phyloP scores from a whole-genome alignment of 371 early-diverging fungal genomes.

The Chytridium lagenaria region DNA sequence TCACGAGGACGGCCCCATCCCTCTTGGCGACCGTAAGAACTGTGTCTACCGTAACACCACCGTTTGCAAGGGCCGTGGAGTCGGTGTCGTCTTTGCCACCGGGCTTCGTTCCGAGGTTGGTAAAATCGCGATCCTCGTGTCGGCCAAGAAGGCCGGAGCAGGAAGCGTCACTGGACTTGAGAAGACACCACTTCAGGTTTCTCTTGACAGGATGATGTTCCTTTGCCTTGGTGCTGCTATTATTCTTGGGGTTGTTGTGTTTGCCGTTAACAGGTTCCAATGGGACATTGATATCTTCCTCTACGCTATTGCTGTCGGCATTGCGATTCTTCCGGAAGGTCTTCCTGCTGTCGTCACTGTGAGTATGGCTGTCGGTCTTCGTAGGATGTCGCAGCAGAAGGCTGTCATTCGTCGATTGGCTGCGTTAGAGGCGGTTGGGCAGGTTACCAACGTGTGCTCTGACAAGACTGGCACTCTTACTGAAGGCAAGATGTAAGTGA shows the following conservation, averaged over 20 bases:
- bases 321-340: constrained; percentile 58
- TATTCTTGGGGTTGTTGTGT: constrained; percentile 26
- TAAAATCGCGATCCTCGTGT: constrained; percentile 23
- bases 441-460: constrained; percentile 82
- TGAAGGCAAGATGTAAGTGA: constrained; percentile 70
- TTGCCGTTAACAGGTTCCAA: constrained; percentile 10
- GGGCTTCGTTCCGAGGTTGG: constrained; percentile 31
- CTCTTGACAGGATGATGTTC: constrained; percentile 23
- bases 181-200: constrained; percentile 22
- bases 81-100: constrained; percentile 40
- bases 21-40: constrained; percentile 72
- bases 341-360: constrained; percentile 49
- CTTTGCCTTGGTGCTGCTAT: constrained; percentile 24
- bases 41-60: constrained; percentile 83
- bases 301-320: constrained; percentile 44
- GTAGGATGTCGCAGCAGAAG: constrained; percentile 77
- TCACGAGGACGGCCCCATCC: constrained; percentile 48
- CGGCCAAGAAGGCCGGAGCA: constrained; percentile 16
- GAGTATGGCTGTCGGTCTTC: constrained; percentile 23
- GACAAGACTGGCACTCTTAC: constrained; percentile 92
- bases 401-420: constrained; percentile 83
- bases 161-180: constrained; percentile 20
- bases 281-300: constrained; percentile 27
- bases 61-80: constrained; percentile 67
- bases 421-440: constrained; percentile 83